A percentile compares a stretch with the other conserved stretches of the same genome.
Conservation (phyloP, 345 rosid species). For the Eucalyptus pauciflora region DNA sequence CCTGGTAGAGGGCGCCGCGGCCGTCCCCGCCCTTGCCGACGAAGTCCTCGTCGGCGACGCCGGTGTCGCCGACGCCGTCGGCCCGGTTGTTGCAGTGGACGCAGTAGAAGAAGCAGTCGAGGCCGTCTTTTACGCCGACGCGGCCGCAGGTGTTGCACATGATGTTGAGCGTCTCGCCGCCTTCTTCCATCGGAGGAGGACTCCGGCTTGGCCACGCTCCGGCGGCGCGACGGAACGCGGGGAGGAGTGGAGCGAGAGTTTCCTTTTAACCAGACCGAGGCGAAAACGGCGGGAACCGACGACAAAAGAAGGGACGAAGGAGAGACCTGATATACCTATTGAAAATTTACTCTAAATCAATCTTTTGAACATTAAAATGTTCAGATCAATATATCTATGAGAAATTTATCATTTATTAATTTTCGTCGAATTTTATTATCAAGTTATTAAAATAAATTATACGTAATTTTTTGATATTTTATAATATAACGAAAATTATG, state of each 20-base stretch:
- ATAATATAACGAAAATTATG: fast-evolving
- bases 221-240: background rate
- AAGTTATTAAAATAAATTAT: no score
- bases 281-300: background rate
- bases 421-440: fast-evolving
- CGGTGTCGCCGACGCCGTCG: conserved; percentile 37
- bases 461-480: no score
- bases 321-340: no score
- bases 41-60: conserved; percentile 49
- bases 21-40: conserved; percentile 23
- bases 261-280: background rate
- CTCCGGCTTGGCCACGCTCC: background rate
- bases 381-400: fast-evolving
- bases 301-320: background rate
- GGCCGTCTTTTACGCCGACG: background rate
- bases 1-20: conserved; percentile 33
- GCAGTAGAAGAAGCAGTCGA: conserved; percentile 55
- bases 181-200: conserved; percentile 1
- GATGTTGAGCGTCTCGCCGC: background rate
- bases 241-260: background rate
- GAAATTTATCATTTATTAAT: fast-evolving
- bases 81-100: conserved; percentile 26
- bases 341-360: no score
- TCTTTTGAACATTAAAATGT: no score
- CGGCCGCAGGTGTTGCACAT: conserved; percentile 48